A percentile compares a stretch with the other conserved stretches of the same genome.
phyloP scores from a whole-genome alignment of 805 yeast species.

The Wickerhamomyces pijperi region DNA sequence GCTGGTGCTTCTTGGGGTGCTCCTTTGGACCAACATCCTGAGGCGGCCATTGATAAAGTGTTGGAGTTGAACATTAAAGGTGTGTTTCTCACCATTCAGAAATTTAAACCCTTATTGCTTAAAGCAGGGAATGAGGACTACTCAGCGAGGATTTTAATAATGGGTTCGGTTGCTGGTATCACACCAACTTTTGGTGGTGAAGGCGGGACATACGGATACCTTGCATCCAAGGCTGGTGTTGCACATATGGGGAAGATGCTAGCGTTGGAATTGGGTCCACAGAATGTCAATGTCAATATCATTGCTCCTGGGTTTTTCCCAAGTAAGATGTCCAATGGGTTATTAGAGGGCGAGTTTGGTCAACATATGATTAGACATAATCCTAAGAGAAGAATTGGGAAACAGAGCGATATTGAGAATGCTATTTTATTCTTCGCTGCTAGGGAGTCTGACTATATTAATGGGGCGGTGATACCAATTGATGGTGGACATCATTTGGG shows the following conservation, averaged over 20 bases:
- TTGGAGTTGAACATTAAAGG: conserved; percentile 54
- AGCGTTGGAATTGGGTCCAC: conserved; percentile 56
- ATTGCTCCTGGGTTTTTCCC: conserved; percentile 75
- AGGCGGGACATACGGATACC: conserved; percentile 51
- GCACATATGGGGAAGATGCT: conserved; percentile 54
- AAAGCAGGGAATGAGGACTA: conserved; percentile 39
- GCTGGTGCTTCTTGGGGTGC: conserved; percentile 81
- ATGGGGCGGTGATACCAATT: conserved; percentile 56
- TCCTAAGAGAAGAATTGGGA: conserved; percentile 57
- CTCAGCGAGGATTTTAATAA: conserved; percentile 54
- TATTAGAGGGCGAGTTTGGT: conserved; percentile 33
- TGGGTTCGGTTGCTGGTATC: conserved; percentile 56
- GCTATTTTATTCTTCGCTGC: conserved; percentile 45
- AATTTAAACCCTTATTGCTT: conserved; percentile 46
- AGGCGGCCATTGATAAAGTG: conserved; percentile 50
- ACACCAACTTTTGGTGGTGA: conserved; percentile 19
- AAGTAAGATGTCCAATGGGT: conserved; percentile 60
- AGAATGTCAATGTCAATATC: conserved; percentile 56
- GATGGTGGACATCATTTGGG: conserved; percentile 58
- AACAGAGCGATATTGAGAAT: conserved; percentile 44
- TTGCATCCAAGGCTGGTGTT: conserved; percentile 68
- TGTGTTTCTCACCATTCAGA: conserved; percentile 55
- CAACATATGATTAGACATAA: conserved; percentile 35
- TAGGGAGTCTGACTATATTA: conserved; percentile 47
- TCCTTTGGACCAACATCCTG: conserved; percentile 48